phyloP scores from a whole-genome alignment of 345 rosid genomes.

The Eutrema heterophyllum region DNA sequence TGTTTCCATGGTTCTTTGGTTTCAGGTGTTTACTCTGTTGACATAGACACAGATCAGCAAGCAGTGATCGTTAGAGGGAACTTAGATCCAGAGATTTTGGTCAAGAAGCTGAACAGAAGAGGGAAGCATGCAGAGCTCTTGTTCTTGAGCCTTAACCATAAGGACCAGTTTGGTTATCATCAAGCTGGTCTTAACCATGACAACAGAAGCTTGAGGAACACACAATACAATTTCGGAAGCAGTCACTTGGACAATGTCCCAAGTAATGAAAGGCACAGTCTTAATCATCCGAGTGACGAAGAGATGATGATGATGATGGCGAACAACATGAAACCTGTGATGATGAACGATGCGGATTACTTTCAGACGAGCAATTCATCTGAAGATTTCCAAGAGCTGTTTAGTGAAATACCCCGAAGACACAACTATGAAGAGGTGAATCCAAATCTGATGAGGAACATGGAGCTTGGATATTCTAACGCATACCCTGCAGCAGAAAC shows the following conservation, averaged over 20 bases:
- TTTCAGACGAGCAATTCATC: slow-evolving; percentile 18
- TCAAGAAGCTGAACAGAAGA: slow-evolving; percentile 46
- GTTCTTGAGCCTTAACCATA: slow-evolving; percentile 28
- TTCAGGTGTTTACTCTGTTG: slow-evolving; percentile 59
- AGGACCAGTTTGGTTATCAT: slow-evolving; percentile 13
- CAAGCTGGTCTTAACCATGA: slow-evolving; percentile 1
- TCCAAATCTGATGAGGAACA: slow-evolving; percentile 17
- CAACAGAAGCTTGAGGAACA: slow-evolving; percentile 21
- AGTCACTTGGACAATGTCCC: slow-evolving; percentile 3
- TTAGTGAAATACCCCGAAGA: background rate
- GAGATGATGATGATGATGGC: slow-evolving; percentile 25
- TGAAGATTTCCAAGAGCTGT: slow-evolving; percentile 21
- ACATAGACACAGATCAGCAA: slow-evolving; percentile 47
- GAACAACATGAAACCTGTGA: slow-evolving; percentile 23
- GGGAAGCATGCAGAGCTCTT: slow-evolving; percentile 60
- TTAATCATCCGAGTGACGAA: slow-evolving; percentile 1
- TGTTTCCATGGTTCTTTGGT: background rate
- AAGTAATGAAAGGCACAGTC: slow-evolving; percentile 11
- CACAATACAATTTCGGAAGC: slow-evolving; percentile 9
- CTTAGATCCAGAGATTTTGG: slow-evolving; percentile 42
- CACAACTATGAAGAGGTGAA: slow-evolving; percentile 24
- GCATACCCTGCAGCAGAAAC: slow-evolving; percentile 26
- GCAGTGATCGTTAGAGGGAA: slow-evolving; percentile 53
- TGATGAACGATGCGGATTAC: slow-evolving; percentile 22
- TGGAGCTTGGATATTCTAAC: slow-evolving; percentile 25